Evolutionary conservation across 345 rosid genomes (phyloP), one percentile per base, ranked within the genome.

Genomic region (Gossypium longicalyx): DNA sequence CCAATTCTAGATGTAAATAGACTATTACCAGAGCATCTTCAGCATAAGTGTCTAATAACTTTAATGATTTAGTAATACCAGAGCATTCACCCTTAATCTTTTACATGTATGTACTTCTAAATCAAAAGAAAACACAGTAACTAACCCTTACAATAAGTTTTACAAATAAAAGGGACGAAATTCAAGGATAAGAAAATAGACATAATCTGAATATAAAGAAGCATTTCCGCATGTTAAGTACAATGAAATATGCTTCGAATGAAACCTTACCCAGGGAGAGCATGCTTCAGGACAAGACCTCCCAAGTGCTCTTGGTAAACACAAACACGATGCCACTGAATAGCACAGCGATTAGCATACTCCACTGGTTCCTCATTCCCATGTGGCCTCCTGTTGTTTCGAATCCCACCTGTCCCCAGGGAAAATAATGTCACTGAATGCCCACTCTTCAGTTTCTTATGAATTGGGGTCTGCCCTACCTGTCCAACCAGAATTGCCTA

Each of bases 321-420:
- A 1, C 88, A 79, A 56, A 95, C 92, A 17, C 97, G 97, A 67
- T 95, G 99, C 98, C 99, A 95, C 85, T 93, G 99, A 76, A 95
- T 88, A 2, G 83, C 66, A 65, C 85, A 76, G 0, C 90, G 77
- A 77, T 85, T 91, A 2, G 96, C 97, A 83, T 86, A 90, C 64
- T 90, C 97, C 43, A 71, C 82, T 0, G 97, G 98, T 2, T 90
- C 90, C 82, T 91, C 98, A 61, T 86, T 88, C 71, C 83, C 86
- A 62, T 88, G 44, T 0, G 96, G 97, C 83, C 91, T 86, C 79
- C 97, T 64, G 62, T 91, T 85, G 78, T 93, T 90, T 47, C 86
- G 90, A 23, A 95, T 83, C 67, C 99, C 99, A 54, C 98, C 99
- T 0, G 99, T 95, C 49, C 89, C 96, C 41, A 95, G 63, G 10